Conservation (phyloP, 2,329 filamentous ascomycete species). For the Trichoderma atroviride region DNA sequence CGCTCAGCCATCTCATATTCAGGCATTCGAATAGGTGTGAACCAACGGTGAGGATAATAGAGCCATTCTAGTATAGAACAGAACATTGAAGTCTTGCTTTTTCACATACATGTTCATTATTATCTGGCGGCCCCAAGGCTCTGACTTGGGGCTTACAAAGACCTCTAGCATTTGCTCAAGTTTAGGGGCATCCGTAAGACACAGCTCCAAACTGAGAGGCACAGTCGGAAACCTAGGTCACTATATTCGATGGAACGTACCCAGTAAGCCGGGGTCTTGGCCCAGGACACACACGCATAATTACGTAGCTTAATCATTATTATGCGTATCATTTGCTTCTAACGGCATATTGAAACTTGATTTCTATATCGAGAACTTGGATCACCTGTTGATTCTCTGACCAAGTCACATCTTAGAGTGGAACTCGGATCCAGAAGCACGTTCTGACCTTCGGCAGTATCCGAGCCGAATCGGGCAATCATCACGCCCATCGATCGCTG, state of each 20-base stretch:
- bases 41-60: not conserved
- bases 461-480: constrained; percentile 18
- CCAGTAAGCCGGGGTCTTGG: not conserved
- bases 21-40: not conserved
- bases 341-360: not conserved
- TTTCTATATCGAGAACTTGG: not conserved
- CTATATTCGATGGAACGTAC: not conserved
- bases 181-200: not conserved
- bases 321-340: not conserved
- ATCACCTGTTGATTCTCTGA: not conserved
- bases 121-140: not conserved
- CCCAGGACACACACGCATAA: too few relatives aligned
- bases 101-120: not conserved
- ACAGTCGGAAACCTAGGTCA: not conserved
- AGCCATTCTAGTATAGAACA: not conserved
- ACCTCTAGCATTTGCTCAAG: not conserved
- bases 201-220: not conserved
- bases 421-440: constrained; percentile 2
- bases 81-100: too few relatives aligned
- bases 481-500: constrained; percentile 19
- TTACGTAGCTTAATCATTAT: not conserved
- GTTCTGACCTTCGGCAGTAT: constrained; percentile 11
- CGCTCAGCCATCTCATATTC: not conserved
- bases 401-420: not conserved
- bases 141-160: not conserved